Evolutionary conservation across 169 alveolate species (phyloP).

Genomic region (Sarcocystis neurona): DNA sequence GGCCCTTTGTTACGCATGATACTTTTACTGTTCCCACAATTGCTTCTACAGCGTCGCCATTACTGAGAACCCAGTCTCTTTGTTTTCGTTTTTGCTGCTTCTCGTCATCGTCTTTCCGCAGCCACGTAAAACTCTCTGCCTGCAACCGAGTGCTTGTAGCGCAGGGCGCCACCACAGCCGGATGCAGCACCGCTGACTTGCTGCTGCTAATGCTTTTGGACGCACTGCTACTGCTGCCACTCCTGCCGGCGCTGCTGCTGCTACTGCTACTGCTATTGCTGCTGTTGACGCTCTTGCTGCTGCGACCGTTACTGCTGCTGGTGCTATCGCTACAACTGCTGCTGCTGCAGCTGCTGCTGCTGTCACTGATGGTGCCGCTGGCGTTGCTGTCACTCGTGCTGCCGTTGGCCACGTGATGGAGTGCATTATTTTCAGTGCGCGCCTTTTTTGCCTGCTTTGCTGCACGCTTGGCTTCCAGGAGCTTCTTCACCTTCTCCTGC

Average conservation of each 20-base stretch:
- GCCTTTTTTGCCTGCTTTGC: constrained; percentile 50
- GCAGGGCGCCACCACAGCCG: constrained; percentile 20
- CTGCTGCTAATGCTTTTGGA: background rate
- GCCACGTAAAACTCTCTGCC: background rate
- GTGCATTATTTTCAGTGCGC: background rate
- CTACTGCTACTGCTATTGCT: no score
- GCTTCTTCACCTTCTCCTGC: constrained; percentile 27
- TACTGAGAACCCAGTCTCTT: constrained; percentile 37
- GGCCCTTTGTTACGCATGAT: no score
- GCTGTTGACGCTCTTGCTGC: background rate
- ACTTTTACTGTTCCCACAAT: no score
- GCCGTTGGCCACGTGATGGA: background rate
- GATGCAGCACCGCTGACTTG: background rate
- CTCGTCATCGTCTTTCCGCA: background rate
- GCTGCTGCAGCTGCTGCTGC: background rate
- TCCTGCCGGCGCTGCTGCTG: no score
- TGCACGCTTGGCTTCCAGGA: constrained; percentile 1
- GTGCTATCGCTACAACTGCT: background rate
- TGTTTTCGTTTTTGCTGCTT: background rate
- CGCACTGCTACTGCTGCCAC: no score
- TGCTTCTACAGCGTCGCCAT: background rate
- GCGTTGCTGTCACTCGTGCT: background rate
- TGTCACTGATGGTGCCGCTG: background rate
- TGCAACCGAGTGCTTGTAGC: constrained; percentile 25
- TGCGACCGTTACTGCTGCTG: background rate